Base-by-base conservation (phyloP, 1,284 basidiomycete species). In the Cryptococcus sp. region DNA sequence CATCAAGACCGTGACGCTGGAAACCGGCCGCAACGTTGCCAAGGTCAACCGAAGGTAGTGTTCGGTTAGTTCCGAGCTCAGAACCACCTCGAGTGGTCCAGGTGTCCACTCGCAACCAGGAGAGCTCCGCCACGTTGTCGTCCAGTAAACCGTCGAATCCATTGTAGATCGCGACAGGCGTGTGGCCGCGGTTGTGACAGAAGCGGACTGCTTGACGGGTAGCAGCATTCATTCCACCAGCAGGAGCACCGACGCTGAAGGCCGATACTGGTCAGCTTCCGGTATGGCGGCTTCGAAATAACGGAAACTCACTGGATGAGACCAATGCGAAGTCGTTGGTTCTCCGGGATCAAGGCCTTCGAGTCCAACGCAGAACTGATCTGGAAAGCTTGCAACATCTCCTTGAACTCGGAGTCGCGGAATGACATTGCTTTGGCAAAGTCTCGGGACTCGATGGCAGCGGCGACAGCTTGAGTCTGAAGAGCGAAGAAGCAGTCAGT, bases 71-170 rank as follows among this genome's bases (percentile, higher is more conserved):
- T 41, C 95, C 95, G 20, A 99, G 87, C 78, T 99, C 96, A 44
- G 93, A 97, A n/a, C 96, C 96, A 63, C 96, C 95, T 39, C 94
- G 89, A 22, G 90, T 87, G 72, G 90, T 90, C 96, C 95, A 99
- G 57, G 88, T 88, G 78, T 99, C 96, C 50, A 99, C 96, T 25
- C 91, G 89, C 23, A 99, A 86, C 96, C 95, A 99, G n/a, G 89
- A 87, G 23, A 95, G 85, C 69, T 91, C 87, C 62, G 86, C 82
- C 42, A 98, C 81, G 67, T 88, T 88, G 80, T 94, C 93, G 60
- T 97, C 90, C 22, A 98, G 85, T 8, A 99, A 83, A 38, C 95
- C 95, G 44, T 87, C 87, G 84, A 98, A 98, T 25, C 96, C 94
- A 76, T 98, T 99, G 82, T 94, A 87, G 68, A 99, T 87, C 0